Percentiles rank a stretch among this genome's conserved stretches.
These are phyloP conservation scores for Pseudozyma flocculosa DNA, from an alignment of 1,284 basidiomycete species.

Conservation along the genomic window DNA sequence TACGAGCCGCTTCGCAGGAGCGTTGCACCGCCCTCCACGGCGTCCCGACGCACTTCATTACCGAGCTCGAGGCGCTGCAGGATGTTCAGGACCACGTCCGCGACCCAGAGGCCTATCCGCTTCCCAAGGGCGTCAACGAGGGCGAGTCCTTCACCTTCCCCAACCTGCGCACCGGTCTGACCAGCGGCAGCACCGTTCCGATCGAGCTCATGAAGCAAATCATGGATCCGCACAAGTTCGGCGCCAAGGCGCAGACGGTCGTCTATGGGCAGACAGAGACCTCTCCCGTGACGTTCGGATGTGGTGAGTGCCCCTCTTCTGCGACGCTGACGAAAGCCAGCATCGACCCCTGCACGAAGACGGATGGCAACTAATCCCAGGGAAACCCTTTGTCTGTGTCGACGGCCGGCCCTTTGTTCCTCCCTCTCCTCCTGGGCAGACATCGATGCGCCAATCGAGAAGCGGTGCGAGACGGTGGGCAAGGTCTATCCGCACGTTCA, in stretches of 20 bases:
- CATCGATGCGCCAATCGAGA: conserved; percentile 66
- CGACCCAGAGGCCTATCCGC: conserved; percentile 9
- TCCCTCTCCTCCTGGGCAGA: conserved; percentile 6
- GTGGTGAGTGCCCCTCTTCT: conserved; percentile 21
- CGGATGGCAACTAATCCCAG: too few relatives aligned
- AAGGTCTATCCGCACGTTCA: conserved; percentile 72
- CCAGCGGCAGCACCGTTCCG: conserved; percentile 74
- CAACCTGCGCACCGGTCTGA: conserved; percentile 70
- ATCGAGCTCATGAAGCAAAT: conserved; percentile 70
- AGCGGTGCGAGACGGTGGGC: conserved; percentile 78
- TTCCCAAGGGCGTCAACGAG: conserved; percentile 19
- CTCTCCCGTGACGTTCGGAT: conserved; percentile 78
- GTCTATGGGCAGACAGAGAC: conserved; percentile 59
- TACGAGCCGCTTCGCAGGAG: conserved; percentile 68
- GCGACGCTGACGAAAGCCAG: too few relatives aligned
- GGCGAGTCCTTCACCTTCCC: conserved; percentile 35
- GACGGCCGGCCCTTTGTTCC: too few relatives aligned
- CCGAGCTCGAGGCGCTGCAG: conserved; percentile 65
- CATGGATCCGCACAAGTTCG: conserved; percentile 60
- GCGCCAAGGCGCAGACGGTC: conserved; percentile 67
- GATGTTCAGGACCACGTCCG: conserved; percentile 59
- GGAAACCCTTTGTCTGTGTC: too few relatives aligned
- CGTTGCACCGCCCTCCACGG: conserved; percentile 76
- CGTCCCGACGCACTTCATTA: conserved; percentile 78
- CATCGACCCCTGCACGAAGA: too few relatives aligned